These are phyloP conservation scores for Boletus semigastroideus DNA, from an alignment of 1,284 basidiomycete species.

Conservation along the genomic window DNA sequence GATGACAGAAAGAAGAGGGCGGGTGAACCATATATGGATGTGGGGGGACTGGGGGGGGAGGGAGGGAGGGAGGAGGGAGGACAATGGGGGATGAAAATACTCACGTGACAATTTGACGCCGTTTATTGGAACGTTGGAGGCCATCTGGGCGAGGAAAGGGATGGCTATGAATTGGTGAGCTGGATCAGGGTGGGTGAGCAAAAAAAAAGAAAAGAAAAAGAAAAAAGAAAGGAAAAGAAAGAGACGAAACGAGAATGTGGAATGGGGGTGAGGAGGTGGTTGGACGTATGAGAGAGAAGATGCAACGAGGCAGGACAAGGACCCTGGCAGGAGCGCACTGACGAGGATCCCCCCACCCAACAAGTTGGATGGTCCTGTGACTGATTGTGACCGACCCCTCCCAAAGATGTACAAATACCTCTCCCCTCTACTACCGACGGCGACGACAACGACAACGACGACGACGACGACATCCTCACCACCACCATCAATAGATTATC, in stretches of 20 bases:
- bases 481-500: neutral
- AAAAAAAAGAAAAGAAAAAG: neutral
- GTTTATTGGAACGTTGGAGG: slow-evolving; percentile 82
- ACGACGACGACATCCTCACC: neutral
- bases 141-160: slow-evolving; percentile 44
- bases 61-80: slow-evolving; percentile 18
- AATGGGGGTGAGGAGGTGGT: neutral
- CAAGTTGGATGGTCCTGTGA: slow-evolving; percentile 31
- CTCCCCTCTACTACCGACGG: slow-evolving; percentile 3
- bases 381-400: slow-evolving; percentile 24
- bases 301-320: slow-evolving; percentile 27
- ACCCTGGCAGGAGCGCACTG: slow-evolving; percentile 27
- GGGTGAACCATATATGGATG: slow-evolving; percentile 36
- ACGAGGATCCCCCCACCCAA: slow-evolving; percentile 14
- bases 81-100: slow-evolving; percentile 38
- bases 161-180: neutral
- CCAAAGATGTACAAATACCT: slow-evolving; percentile 37
- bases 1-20: slow-evolving; percentile 25
- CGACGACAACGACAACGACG: neutral
- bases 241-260: neutral
- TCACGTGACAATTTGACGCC: slow-evolving; percentile 88
- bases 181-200: slow-evolving; percentile 9
- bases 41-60: slow-evolving; percentile 16
- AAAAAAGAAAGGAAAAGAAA: neutral
- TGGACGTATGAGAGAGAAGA: slow-evolving; percentile 8